Conservation (phyloP, 2,329 filamentous ascomycete species). For the Scytalidium lignicola region DNA sequence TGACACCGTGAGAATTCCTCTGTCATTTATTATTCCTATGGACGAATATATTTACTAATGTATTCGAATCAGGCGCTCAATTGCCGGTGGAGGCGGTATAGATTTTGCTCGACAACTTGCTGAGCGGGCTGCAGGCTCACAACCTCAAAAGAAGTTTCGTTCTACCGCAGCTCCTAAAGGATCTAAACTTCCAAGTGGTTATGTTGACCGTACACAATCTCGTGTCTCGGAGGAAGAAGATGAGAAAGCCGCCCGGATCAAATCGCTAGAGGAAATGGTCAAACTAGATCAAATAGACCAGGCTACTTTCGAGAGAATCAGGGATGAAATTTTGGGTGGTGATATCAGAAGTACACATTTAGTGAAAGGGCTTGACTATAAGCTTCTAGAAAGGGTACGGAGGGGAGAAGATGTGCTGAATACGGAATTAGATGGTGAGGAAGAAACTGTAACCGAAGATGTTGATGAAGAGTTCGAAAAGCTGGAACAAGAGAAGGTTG, state of each 20-base stretch:
- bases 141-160: slow-evolving; percentile 68
- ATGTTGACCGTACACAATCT: slow-evolving; percentile 72
- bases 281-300: slow-evolving; percentile 82
- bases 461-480: slow-evolving; percentile 64
- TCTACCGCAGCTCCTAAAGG: slow-evolving; percentile 76
- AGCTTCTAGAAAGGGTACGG: slow-evolving; percentile 64
- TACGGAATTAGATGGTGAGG: slow-evolving; percentile 25
- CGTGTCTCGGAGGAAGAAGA: slow-evolving; percentile 50
- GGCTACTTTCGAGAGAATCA: slow-evolving; percentile 68
- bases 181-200: slow-evolving; percentile 71
- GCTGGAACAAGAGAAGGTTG: slow-evolving; percentile 50
- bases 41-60: slow-evolving; percentile 1
- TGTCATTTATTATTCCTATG: neutral
- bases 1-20: slow-evolving; percentile 71
- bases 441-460: slow-evolving; percentile 30
- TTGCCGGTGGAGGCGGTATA: slow-evolving; percentile 35
- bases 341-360: slow-evolving; percentile 77
- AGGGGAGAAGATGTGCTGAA: slow-evolving; percentile 40
- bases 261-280: slow-evolving; percentile 73
- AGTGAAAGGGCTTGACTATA: slow-evolving; percentile 87
- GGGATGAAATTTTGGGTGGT: slow-evolving; percentile 75
- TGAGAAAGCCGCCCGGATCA: slow-evolving; percentile 60
- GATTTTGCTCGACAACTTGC: slow-evolving; percentile 84
- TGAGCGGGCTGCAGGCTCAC: slow-evolving; percentile 52
- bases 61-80: slow-evolving; percentile 12